Evolutionary conservation across 257 asterid species (phyloP), one percentile per base, ranked within the genome.

Genomic region (Solanum lignicaule): DNA sequence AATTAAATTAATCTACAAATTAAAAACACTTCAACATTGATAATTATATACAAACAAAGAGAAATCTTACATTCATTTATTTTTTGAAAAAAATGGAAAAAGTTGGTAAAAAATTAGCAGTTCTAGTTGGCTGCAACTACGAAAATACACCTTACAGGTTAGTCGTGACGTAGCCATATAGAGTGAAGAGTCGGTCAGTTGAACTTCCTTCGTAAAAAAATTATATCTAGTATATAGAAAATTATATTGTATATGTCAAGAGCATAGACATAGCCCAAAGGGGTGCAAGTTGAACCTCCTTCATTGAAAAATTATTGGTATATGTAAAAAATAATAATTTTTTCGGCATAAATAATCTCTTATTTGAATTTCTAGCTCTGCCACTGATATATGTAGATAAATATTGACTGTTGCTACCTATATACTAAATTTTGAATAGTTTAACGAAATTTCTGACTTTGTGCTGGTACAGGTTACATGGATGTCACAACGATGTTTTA

Each of bases 81-180:
- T 29, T 82, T 25, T 29, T 16, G 23, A 9, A 60, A 60, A 83
- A 16, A 71, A 92, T 92, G 96, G 94, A 87, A 88, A 89, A 89
- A 85, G 92, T 92, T 86, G 93, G 94, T 84, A 93, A 90, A 74
- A 94, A 89, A 38, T 38, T 91, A 92, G 96, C 96, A 84, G 96
- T 95, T 91, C 91, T 95, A 83, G 98, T 95, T 25, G 98, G 98
- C 21, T 95, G 98, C 92, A 95, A 95, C 89, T 95, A 95, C n/a
- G 95, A 94, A 31, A 88, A 91, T 91, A 95, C 98, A 60, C 90
- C 83, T 1, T 69, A 94, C 88, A 92, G 93, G 91, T 91, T 15
- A 21, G 46, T 43, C 52, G 2, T 71, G 21, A 10, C 41, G 25
- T 71, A 7, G 41, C 2, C 41, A 27, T 4, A 31, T 31, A 15